Percentiles rank a stretch among this genome's conserved stretches.
Conservation (phyloP, 805 yeast species). For the Yarrowia keelungensis region DNA sequence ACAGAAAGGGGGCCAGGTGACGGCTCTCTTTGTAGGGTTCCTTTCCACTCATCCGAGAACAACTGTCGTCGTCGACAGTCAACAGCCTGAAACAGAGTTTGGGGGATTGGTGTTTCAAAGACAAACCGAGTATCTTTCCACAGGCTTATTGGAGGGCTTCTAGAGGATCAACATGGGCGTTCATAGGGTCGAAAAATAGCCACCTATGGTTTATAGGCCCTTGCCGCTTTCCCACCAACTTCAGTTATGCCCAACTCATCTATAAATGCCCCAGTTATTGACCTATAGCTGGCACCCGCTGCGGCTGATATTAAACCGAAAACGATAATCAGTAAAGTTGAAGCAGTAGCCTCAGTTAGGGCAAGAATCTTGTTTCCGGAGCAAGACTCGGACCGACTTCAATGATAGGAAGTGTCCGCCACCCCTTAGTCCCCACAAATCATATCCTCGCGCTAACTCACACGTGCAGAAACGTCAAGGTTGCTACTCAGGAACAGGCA, state of each 20-base stretch:
- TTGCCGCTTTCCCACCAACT: no score
- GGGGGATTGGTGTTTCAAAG: slow-evolving; percentile 1
- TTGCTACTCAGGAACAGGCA: no score
- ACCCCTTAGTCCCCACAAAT: no score
- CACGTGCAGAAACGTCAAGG: no score
- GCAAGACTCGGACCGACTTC: background rate
- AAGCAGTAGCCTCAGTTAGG: background rate
- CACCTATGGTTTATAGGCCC: no score
- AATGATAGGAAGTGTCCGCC: no score
- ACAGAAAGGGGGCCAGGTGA: background rate
- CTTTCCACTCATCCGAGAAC: no score
- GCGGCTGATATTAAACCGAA: background rate
- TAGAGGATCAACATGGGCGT: no score
- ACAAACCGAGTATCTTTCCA: background rate
- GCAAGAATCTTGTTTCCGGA: background rate
- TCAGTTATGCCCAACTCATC: background rate
- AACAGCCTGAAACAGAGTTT: slow-evolving; percentile 1
- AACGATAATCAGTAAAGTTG: background rate
- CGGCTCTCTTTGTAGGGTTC: background rate
- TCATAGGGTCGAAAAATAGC: no score
- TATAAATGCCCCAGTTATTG: no score
- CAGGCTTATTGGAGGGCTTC: no score
- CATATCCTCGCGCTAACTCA: no score
- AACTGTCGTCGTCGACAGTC: background rate
- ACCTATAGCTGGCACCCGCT: background rate